Base-by-base conservation (phyloP, 2,329 filamentous ascomycete species). In the Chrysoporthe deuterocubensis region DNA sequence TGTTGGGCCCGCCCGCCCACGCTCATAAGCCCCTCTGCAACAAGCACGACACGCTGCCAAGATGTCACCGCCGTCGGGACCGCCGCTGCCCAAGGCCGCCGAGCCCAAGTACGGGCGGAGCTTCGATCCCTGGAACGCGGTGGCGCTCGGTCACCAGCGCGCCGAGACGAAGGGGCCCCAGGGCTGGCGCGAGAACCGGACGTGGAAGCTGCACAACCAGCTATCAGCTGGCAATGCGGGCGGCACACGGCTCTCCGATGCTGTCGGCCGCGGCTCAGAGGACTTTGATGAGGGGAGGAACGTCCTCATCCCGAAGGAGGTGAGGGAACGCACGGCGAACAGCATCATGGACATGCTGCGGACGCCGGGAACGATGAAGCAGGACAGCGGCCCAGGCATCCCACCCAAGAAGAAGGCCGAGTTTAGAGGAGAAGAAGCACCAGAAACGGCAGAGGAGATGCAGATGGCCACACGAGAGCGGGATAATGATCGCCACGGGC, bases 71-170 rank as follows among this genome's bases (percentile, higher is more conserved):
- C 62, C 65, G 1, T 26, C 64, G 2, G 61, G 64, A 5, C 44
- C 65, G 62, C 61, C 70, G 34, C 70, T 75, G 0, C 71, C 76
- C 67, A 78, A 74, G 68, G 77, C 79, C 43, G 79, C 82, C 26
- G 75, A 81, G 61, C 83, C 85, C 32, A 76, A 74, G 46, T 77
- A 79, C 74, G 77, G 79, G 37, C 78, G 79, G 46, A 74, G 75
- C 68, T 91, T 90, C 73, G 90, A 92, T 77, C 83, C 88, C 5
- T 92, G 89, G 89, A 93, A 93, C 79, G 90, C 89, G 16, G 87
- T 89, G 14, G 89, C 90, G 6, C 90, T 90, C 0, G 92, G 92
- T 58, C 93, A 97, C 76, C 94, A 97, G 78, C 85, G 89, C 52
- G 88, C 92, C 54, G 91, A 95, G 69, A 89, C 88, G 68, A 83